Conservation (phyloP, 2,329 filamentous ascomycete genomes). For the Ustulina deusta region DNA sequence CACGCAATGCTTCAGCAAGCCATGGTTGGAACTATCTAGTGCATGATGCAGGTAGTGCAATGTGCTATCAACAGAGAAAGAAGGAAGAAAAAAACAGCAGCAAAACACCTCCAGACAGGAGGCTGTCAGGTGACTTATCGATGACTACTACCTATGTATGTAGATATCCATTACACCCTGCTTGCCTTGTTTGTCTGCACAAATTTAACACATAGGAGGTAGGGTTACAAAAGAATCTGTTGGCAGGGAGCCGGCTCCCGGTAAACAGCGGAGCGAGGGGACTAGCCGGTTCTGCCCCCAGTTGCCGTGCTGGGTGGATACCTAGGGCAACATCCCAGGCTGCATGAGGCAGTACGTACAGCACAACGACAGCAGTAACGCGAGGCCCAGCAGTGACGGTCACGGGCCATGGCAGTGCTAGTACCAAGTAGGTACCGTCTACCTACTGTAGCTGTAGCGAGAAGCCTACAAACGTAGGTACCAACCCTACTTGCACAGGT, state of each 20-base stretch:
- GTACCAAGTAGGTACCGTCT: not conserved
- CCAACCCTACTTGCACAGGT: not conserved
- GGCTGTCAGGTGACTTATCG: not conserved
- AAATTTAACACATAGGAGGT: not conserved
- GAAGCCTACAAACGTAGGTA: not conserved
- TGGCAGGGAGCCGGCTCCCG: conserved; percentile 12
- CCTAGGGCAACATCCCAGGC: conserved; percentile 16
- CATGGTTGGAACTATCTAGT: conserved; percentile 19
- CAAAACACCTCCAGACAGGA: not conserved
- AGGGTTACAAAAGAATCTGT: not conserved
- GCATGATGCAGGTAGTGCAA: conserved; percentile 12
- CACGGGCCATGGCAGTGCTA: conserved; percentile 31
- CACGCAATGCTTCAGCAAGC: conserved; percentile 14
- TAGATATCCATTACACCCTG: no score
- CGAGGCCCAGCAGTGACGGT: conserved; percentile 11
- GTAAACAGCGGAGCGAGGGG: conserved; percentile 29
- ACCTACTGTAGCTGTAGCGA: not conserved
- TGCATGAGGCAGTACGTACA: conserved; percentile 17
- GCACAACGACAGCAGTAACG: no score
- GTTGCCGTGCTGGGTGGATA: conserved; percentile 29
- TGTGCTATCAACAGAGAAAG: not conserved
- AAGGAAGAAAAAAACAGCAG: not conserved
- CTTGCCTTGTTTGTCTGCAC: no score
- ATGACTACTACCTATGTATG: not conserved
- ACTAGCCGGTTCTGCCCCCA: conserved; percentile 29